Percentiles rank a stretch among this genome's conserved stretches.
These are phyloP conservation scores for Paraphaeosphaeria sporulosa DNA, from an alignment of 2,329 filamentous ascomycete genomes.

Conservation along the genomic window DNA sequence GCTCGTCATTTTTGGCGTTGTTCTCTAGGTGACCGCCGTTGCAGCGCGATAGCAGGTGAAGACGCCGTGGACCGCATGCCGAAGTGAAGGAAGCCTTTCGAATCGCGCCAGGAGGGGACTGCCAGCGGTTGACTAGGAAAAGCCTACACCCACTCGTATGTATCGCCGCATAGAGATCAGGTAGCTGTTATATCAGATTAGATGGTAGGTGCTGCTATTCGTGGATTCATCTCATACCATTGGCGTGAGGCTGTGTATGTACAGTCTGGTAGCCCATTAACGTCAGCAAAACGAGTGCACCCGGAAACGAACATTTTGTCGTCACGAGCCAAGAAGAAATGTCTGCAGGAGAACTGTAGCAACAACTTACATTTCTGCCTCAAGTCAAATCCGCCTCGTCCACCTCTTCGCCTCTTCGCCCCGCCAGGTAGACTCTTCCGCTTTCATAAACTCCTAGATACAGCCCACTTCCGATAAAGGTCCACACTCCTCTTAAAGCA, in stretches of 20 bases:
- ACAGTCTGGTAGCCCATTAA: not conserved
- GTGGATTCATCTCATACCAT: no score
- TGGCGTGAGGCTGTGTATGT: not conserved
- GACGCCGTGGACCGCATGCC: not conserved
- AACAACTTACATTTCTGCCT: conserved; percentile 6
- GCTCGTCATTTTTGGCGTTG: not conserved
- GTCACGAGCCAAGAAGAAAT: no score
- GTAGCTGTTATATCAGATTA: no score
- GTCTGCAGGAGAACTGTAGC: not conserved
- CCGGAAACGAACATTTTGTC: no score
- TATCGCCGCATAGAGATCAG: not conserved
- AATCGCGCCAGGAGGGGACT: not conserved
- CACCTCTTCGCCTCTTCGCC: conserved; percentile 52
- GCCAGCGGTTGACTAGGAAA: not conserved
- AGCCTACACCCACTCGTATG: not conserved
- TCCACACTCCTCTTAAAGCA: conserved; percentile 77
- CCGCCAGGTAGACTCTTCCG: conserved; percentile 65
- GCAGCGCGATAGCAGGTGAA: not conserved
- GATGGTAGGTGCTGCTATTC: no score
- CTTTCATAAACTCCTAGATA: conserved; percentile 89
- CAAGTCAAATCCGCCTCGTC: conserved; percentile 43
- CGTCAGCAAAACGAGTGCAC: not conserved
- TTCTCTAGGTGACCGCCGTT: conserved; percentile 6
- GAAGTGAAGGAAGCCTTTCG: not conserved
- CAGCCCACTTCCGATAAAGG: conserved; percentile 79